Conservation (phyloP, 2,329 filamentous ascomycete genomes). For the Sporothrix variecibatus region DNA sequence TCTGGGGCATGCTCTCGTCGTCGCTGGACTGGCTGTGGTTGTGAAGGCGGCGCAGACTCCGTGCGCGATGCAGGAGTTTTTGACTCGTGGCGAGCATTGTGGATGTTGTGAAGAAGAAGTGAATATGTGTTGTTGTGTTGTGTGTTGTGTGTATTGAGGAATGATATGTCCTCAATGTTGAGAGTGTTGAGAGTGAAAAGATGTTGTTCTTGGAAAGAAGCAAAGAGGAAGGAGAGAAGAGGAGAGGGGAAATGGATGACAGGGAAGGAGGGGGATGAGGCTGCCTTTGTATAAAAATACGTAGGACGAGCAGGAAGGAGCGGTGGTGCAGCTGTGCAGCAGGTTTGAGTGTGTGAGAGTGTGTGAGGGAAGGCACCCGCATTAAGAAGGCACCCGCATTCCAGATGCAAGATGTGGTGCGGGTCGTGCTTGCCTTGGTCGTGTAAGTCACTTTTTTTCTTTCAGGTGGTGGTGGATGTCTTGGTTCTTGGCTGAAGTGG, state of each 20-base stretch:
- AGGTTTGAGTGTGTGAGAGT: not conserved
- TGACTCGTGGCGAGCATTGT: conserved; percentile 26
- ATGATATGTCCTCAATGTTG: not conserved
- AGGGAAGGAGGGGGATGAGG: conserved; percentile 19
- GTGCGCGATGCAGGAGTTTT: conserved; percentile 30
- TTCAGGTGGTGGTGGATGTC: not conserved
- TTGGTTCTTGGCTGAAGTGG: conserved; percentile 8
- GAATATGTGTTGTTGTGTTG: not conserved
- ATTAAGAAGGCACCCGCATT: conserved; percentile 20
- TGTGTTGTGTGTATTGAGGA: not conserved
- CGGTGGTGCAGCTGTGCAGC: not conserved
- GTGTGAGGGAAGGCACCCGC: conserved; percentile 7
- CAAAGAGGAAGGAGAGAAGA: not conserved
- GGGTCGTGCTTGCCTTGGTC: conserved; percentile 14
- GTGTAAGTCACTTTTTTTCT: conserved; percentile 6
- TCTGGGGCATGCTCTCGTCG: conserved; percentile 22
- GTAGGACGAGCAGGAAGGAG: not conserved
- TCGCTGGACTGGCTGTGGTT: conserved; percentile 1
- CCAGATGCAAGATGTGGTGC: conserved; percentile 7
- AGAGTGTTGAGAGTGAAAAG: not conserved
- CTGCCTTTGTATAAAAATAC: conserved; percentile 25
- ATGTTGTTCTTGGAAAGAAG: conserved; percentile 2
- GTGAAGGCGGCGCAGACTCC: conserved; percentile 28
- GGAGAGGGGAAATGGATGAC: not conserved
- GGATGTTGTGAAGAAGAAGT: not conserved